These are phyloP conservation scores for Vitis labrusca DNA, from an alignment of 164 flowering plant genomes.

Conservation along the genomic window DNA sequence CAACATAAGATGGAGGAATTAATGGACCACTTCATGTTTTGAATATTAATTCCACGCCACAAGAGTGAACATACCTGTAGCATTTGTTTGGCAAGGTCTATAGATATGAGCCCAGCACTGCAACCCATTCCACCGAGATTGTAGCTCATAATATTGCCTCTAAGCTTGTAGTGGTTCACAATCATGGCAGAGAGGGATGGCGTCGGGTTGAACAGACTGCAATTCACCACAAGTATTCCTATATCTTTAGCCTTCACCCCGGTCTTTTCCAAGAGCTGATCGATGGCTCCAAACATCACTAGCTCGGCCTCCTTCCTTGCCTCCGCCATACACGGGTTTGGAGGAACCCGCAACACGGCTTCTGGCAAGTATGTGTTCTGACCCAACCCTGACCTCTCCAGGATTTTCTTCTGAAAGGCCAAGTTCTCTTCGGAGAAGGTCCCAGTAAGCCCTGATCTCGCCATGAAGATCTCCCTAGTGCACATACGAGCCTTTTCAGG, in stretches of 20 bases:
- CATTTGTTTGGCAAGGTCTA: constrained; percentile 81
- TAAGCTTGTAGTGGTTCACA: constrained; percentile 75
- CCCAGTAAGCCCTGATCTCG: constrained; percentile 35
- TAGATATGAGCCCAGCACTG: constrained; percentile 84
- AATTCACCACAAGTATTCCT: constrained; percentile 75
- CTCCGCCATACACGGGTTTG: constrained; percentile 71
- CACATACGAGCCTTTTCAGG: constrained; percentile 39
- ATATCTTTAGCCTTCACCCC: constrained; percentile 76
- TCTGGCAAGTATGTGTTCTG: constrained; percentile 69
- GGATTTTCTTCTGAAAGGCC: constrained; percentile 61
- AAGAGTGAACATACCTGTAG: constrained; percentile 50
- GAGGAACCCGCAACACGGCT: constrained; percentile 51
- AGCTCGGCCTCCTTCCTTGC: constrained; percentile 78
- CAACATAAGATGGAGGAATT: too few relatives aligned
- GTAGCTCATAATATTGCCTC: constrained; percentile 66
- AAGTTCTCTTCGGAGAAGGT: constrained; percentile 55
- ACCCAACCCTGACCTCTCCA: constrained; percentile 76
- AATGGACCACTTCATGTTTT: too few relatives aligned
- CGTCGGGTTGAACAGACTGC: constrained; percentile 76
- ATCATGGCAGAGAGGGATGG: constrained; percentile 81
- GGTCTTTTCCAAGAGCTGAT: constrained; percentile 60
- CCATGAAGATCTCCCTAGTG: constrained; percentile 55
- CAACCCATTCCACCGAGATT: constrained; percentile 94
- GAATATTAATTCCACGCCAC: too few relatives aligned
- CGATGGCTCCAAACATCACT: constrained; percentile 83